Conservation (phyloP, 192 early-diverging fungal species). For the Phycomyces nitens region DNA sequence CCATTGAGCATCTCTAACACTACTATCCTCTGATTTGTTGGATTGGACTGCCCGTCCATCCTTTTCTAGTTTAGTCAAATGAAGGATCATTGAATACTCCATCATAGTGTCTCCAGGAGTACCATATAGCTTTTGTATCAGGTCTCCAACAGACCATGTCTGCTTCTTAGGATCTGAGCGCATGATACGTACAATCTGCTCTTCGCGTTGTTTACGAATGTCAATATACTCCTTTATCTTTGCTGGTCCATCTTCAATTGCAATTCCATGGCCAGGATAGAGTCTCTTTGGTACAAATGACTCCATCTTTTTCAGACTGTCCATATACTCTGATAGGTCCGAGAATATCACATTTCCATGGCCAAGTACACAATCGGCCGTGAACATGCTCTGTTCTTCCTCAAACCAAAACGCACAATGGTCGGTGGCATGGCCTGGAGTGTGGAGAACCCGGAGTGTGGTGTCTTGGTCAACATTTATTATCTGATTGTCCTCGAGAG, state of each 20-base stretch:
- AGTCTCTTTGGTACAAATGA: conserved; percentile 40
- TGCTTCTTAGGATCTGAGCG: background rate
- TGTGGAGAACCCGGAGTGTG: conserved; percentile 58
- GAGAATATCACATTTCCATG: conserved; percentile 78
- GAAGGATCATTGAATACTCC: no score
- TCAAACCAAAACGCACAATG: conserved; percentile 70
- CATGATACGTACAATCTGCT: conserved; percentile 55
- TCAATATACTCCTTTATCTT: conserved; percentile 72
- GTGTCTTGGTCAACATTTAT: conserved; percentile 60
- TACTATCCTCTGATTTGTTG: no score
- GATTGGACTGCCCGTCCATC: no score
- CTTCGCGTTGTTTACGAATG: conserved; percentile 70
- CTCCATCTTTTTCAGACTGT: conserved; percentile 55
- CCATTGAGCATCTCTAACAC: no score
- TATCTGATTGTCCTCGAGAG: conserved; percentile 53
- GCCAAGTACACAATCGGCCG: conserved; percentile 82
- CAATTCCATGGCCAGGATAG: conserved; percentile 71
- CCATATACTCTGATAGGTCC: conserved; percentile 64
- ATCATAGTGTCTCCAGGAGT: no score
- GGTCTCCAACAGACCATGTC: no score
- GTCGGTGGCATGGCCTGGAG: conserved; percentile 79
- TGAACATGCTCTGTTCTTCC: conserved; percentile 66
- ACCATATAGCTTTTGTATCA: no score
- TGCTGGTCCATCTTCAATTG: conserved; percentile 57
- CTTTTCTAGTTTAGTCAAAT: no score